These are phyloP conservation scores for Earliella scabrosa DNA, from an alignment of 1,284 basidiomycete species.

Conservation along the genomic window DNA sequence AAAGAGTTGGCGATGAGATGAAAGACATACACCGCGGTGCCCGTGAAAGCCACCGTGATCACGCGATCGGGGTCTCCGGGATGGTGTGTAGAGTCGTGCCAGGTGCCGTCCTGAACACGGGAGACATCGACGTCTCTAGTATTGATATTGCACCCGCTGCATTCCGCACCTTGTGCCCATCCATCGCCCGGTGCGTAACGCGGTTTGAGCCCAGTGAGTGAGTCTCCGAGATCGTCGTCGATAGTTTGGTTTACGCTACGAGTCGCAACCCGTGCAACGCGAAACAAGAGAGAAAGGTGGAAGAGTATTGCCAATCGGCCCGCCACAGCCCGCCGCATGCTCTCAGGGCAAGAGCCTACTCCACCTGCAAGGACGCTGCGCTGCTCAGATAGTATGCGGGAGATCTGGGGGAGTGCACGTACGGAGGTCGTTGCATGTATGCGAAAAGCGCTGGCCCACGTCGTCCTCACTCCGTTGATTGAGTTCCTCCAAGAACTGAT, in stretches of 20 bases:
- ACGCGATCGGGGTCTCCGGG: not conserved
- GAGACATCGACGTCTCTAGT: not conserved
- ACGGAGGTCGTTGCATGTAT: not conserved
- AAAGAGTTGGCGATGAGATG: constrained; percentile 12
- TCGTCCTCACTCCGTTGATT: not conserved
- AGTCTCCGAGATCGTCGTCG: constrained; percentile 15
- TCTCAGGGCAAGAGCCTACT: not conserved
- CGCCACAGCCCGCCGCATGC: not conserved
- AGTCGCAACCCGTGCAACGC: not conserved
- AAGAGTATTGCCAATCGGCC: not conserved
- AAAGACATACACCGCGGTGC: constrained; percentile 15
- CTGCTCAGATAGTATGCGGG: not conserved
- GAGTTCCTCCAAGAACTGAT: not conserved
- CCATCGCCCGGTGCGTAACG: not conserved
- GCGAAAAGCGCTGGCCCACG: not conserved
- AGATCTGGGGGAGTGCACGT: not conserved
- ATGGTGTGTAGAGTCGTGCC: constrained; percentile 16
- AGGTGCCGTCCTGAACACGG: constrained; percentile 7
- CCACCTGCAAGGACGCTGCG: not conserved
- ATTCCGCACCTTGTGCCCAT: constrained; percentile 13
- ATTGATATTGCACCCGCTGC: constrained; percentile 7
- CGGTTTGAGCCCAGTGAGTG: not conserved
- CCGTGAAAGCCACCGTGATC: constrained; percentile 6
- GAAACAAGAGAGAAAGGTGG: not conserved
- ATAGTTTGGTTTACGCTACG: constrained; percentile 13